These are phyloP conservation scores for Penicillium turbatum DNA, from an alignment of 495 filamentous ascomycete genomes.

Conservation along the genomic window DNA sequence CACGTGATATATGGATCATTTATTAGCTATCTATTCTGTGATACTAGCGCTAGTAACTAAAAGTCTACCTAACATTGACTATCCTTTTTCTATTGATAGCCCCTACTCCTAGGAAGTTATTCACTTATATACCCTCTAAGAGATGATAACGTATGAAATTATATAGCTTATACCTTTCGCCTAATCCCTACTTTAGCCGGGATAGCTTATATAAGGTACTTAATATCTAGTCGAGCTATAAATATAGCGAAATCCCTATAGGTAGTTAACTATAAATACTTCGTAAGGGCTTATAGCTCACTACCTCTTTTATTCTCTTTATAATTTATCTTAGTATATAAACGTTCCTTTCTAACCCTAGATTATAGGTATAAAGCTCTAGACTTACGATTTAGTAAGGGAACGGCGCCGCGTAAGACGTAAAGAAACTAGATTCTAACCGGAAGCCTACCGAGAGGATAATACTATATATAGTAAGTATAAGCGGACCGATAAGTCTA, in stretches of 20 bases:
- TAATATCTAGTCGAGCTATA: too few species aligned
- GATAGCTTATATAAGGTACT: too few species aligned
- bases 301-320: not conserved
- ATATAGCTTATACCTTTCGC: not conserved
- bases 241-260: not conserved
- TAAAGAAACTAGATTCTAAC: not conserved
- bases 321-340: not conserved
- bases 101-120: not conserved
- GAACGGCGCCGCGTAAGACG: not conserved
- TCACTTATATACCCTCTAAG: not conserved
- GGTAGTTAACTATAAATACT: not conserved
- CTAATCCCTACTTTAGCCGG: not conserved
- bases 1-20: not conserved
- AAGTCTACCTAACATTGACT: not conserved
- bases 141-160: not conserved
- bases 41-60: not conserved
- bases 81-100: not conserved
- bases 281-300: not conserved
- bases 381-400: not conserved
- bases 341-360: not conserved
- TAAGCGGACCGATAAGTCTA: not conserved
- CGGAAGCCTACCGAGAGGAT: not conserved
- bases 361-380: not conserved
- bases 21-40: not conserved
- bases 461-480: not conserved